Evolutionary conservation across 2,329 filamentous ascomycete species (phyloP), one percentile per base, ranked within the genome.

Genomic region (Nemania serpens): DNA sequence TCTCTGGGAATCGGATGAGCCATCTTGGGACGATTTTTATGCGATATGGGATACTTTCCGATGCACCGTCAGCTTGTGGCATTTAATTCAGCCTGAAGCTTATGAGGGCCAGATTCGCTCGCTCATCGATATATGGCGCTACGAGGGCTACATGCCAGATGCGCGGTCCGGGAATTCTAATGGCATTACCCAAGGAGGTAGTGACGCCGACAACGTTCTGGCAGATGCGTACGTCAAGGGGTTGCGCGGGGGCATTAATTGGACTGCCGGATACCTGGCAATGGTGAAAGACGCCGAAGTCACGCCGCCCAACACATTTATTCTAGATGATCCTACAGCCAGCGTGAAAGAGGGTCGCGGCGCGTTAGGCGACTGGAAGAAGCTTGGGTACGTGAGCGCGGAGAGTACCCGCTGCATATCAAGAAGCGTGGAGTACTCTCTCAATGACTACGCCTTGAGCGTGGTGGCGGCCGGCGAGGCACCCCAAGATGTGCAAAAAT

Each of bases 171-270:
- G 78, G 11, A 84, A 86, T 69, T 82, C 77, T 71, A 87, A 86
- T 57, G 85, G 85, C 11, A 78, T 81, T 9, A 79, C 81, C 0
- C 84, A 87, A 69, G 84, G 84, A 2, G 85, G 84, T 3, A 84
- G 81, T 17, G 85, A 87, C 60, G 82, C 83, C 0, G 84, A 87
- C 68, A 86, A 86, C 39, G 78, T 87, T 1, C 78, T 88, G 15
- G 84, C 84, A 5, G 85, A 88, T 65, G 84, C 84, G 0, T 87
- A 84, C 55, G 78, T 85, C 2, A 87, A 87, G 69, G 78, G 82
- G 2, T 71, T 84, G 4, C 61, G 59, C 43, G 68, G 61, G 0
- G 68, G 63, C 69, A 77, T 88, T 18, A 78, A 87, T 63, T 88
- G 85, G 85, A 72, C 74, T 0, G 79, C 80, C 42, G 82, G 77